Percentiles rank a stretch among this genome's conserved stretches.
Conservation (phyloP, 352 stramenopile species). For the Paralagenidium karlingii region DNA sequence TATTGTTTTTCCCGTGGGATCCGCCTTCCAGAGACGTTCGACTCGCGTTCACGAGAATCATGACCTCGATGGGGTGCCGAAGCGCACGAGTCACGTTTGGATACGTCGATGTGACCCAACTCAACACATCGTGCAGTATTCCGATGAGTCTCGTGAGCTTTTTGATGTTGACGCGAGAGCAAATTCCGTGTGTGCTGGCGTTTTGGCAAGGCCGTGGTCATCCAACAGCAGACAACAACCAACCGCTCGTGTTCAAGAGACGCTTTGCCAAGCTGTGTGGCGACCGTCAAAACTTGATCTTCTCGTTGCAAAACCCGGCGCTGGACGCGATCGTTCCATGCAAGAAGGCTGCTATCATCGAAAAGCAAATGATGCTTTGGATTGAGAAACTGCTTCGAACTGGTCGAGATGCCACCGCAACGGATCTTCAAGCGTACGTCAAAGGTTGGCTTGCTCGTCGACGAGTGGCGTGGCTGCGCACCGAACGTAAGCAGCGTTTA, state of each 20-base stretch:
- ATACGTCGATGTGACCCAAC: conserved; percentile 9
- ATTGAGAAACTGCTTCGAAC: conserved; percentile 4
- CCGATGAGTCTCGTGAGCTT: conserved; percentile 20
- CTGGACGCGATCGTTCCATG: neutral
- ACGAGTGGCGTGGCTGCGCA: conserved; percentile 8
- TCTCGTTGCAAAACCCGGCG: neutral
- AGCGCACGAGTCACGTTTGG: conserved; percentile 15
- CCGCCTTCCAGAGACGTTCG: conserved; percentile 2
- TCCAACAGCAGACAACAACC: neutral
- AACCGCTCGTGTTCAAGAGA: conserved; percentile 4
- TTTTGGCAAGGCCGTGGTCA: conserved; percentile 19
- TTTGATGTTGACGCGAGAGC: conserved; percentile 7
- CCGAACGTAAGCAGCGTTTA: conserved; percentile 6
- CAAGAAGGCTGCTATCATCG: neutral
- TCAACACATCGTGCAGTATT: neutral
- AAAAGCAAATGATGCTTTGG: conserved; percentile 7
- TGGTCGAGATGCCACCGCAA: conserved; percentile 5
- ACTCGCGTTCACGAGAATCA: conserved; percentile 12
- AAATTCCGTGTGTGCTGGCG: conserved; percentile 17
- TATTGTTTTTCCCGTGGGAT: conserved; percentile 19
- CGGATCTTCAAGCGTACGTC: conserved; percentile 7
- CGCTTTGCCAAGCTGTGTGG: conserved; percentile 7
- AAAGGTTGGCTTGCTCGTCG: conserved; percentile 5
- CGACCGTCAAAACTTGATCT: neutral
- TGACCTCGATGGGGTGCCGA: conserved; percentile 19